A percentile compares a stretch with the other conserved stretches of the same genome.
phyloP scores from a whole-genome alignment of 2,329 filamentous ascomycete species.

The Escovopsis sp. region DNA sequence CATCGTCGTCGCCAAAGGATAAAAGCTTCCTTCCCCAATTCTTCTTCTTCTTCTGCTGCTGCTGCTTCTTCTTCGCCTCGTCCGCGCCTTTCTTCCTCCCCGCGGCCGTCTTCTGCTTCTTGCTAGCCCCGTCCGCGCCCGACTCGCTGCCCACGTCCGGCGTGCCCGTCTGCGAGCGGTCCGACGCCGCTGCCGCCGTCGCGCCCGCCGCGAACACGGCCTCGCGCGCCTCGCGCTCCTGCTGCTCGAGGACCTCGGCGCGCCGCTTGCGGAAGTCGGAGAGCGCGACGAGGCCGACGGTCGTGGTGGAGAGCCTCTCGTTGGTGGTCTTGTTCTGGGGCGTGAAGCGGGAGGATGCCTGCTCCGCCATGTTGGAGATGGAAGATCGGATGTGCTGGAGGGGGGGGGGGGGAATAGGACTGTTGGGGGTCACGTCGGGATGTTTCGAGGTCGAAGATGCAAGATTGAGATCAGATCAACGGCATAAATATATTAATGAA shows the following conservation, averaged over 20 bases:
- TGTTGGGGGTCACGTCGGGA: too few species aligned
- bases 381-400: too few species aligned
- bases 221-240: constrained; percentile 66
- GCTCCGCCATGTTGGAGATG: constrained; percentile 5
- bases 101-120: constrained; percentile 15
- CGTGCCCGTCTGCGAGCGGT: constrained; percentile 33
- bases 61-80: constrained; percentile 11
- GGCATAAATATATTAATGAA: background rate
- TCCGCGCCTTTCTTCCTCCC: constrained; percentile 27
- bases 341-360: constrained; percentile 47
- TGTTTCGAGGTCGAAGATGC: too few species aligned
- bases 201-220: constrained; percentile 31
- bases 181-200: constrained; percentile 21
- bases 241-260: constrained; percentile 83
- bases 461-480: background rate
- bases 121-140: constrained; percentile 8
- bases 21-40: constrained; percentile 34
- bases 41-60: constrained; percentile 25
- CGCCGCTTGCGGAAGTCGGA: constrained; percentile 93
- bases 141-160: constrained; percentile 27
- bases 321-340: constrained; percentile 63
- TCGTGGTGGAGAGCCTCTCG: constrained; percentile 70
- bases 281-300: constrained; percentile 79
- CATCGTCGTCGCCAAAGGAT: constrained; percentile 51
- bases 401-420: too few species aligned